A percentile compares a stretch with the other conserved stretches of the same genome.
phyloP scores from a whole-genome alignment of 371 early-diverging fungal species.

The Mortierella sp. region DNA sequence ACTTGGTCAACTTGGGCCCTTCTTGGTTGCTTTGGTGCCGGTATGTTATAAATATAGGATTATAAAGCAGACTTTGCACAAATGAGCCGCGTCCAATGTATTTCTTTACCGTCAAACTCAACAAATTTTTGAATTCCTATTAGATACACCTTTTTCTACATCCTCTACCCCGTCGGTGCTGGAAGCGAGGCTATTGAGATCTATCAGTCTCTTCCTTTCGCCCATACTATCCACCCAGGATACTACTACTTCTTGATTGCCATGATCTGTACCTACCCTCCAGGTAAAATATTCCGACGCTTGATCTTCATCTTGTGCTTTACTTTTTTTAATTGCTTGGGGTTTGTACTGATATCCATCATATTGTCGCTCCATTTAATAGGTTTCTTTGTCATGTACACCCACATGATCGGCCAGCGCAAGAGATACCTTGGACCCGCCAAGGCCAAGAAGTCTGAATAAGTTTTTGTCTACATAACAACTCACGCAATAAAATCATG shows the following conservation, averaged over 20 bases:
- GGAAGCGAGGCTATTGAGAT: conserved; percentile 85
- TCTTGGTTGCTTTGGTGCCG: conserved; percentile 74
- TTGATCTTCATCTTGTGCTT: conserved; percentile 3
- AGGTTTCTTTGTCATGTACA: conserved; percentile 89
- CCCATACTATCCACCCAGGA: conserved; percentile 61
- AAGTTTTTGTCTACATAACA: not conserved
- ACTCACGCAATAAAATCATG: not conserved
- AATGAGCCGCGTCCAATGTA: conserved; percentile 32
- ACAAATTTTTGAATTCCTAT: conserved; percentile 13
- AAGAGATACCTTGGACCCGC: conserved; percentile 75
- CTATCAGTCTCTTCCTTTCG: conserved; percentile 78
- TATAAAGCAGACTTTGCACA: conserved; percentile 1
- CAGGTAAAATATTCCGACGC: conserved; percentile 64
- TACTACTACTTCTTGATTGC: conserved; percentile 71
- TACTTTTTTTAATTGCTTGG: not conserved
- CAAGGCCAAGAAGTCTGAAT: conserved; percentile 58
- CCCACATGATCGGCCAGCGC: conserved; percentile 93
- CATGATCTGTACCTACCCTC: conserved; percentile 74
- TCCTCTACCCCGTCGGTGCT: conserved; percentile 94
- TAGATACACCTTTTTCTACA: conserved; percentile 90
- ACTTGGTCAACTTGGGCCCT: conserved; percentile 71
- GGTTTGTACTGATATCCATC: not conserved
- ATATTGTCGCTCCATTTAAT: conserved; percentile 15
- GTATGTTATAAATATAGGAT: conserved; percentile 46
- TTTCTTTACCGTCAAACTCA: conserved; percentile 29